Base-by-base conservation (phyloP, 768 basidiomycete genomes). In the Russula foetens region DNA sequence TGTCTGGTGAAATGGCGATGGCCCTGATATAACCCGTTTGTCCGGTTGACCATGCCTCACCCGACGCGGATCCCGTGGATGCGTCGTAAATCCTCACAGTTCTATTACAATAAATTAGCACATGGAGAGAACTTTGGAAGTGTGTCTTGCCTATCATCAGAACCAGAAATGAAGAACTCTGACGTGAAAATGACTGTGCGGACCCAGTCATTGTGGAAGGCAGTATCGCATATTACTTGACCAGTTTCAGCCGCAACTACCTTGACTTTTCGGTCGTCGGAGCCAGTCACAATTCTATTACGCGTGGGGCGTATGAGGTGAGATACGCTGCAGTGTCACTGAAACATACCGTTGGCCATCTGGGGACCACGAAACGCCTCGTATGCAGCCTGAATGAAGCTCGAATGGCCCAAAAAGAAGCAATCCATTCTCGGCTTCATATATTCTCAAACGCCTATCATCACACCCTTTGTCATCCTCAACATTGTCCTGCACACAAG, bases 331-430 rank as follows among this genome's bases (percentile, higher is more conserved):
- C n/a, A n/a, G n/a, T n/a, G n/a, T n/a, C n/a, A n/a, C n/a, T n/a
- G n/a, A n/a, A n/a, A n/a, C n/a, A n/a, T n/a, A n/a, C n/a, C n/a
- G n/a, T n/a, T 52, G 57, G 19, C 66, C 50, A 11, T 70, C 63
- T 28, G 73, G 71, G 35, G 74, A 72, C 60, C 67, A 70, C 2
- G 63, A 62, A 56, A 71, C 56, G 63, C 57, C 63, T 60, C 31
- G 65, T 49, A 67, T 62, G 29, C 15, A 58, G 53, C 45, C 67
- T 33, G n/a, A 63, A 62, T 66, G 57, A 19, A 66, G 59, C 23
- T n/a, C n/a, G n/a, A n/a, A n/a, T n/a, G n/a, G n/a, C n/a, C n/a
- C n/a, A n/a, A n/a, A n/a, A n/a, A n/a, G n/a, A n/a, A n/a, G n/a
- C n/a, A n/a, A n/a, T n/a, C n/a, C n/a, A n/a, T n/a, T n/a, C 47